Conservation (phyloP, 2,329 filamentous ascomycete genomes). For the Talaromyces sp. region DNA sequence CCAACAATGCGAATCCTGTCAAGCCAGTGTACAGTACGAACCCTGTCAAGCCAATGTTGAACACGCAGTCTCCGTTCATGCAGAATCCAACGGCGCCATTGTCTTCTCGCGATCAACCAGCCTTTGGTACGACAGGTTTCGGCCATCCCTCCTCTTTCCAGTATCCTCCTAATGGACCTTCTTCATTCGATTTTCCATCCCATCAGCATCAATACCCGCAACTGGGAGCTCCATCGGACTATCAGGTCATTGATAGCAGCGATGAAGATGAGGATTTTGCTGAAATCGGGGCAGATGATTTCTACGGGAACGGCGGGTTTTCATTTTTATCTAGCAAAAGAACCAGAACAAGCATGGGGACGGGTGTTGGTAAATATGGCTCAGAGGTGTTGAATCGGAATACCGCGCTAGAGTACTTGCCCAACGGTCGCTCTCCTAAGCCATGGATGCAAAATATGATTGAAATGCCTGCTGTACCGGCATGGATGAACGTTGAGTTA, state of each 20-base stretch:
- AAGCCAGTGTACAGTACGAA: neutral
- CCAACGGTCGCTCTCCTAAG: neutral
- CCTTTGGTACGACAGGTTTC: neutral
- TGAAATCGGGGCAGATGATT: constrained; percentile 26
- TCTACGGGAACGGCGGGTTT: neutral
- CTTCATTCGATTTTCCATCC: neutral
- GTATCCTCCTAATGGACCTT: constrained; percentile 2
- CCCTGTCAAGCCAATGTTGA: neutral
- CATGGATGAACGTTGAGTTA: constrained; percentile 2
- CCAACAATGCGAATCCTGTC: neutral
- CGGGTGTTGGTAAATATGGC: neutral
- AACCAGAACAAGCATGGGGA: neutral
- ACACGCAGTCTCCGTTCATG: neutral
- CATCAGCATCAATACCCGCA: neutral
- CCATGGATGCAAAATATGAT: neutral
- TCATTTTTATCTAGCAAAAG: neutral
- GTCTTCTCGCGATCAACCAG: neutral
- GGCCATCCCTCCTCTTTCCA: neutral
- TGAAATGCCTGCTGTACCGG: neutral
- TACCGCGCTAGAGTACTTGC: neutral
- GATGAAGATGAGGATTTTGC: constrained; percentile 32
- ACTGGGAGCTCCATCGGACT: neutral
- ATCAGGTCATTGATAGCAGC: constrained; percentile 22
- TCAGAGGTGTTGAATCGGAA: neutral
- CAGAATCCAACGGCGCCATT: neutral